A percentile compares a stretch with the other conserved stretches of the same genome.
These are phyloP conservation scores for Rhinocladiella similis DNA, from an alignment of 2,329 filamentous ascomycete genomes.

Conservation along the genomic window DNA sequence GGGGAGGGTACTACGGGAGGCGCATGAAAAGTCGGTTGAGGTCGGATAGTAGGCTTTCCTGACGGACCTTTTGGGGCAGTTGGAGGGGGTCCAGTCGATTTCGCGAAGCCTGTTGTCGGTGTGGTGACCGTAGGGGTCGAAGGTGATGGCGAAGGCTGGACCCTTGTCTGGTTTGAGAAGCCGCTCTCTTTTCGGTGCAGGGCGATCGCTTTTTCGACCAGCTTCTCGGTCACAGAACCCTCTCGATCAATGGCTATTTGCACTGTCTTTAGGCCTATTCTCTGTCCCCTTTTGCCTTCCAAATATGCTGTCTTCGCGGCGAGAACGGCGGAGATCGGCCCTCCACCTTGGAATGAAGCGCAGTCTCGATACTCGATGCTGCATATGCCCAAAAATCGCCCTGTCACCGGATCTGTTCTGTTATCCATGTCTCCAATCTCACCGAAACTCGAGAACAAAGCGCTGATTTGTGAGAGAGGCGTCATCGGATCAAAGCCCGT, in stretches of 20 bases:
- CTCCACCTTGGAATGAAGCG: constrained; percentile 51
- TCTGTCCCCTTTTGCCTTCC: constrained; percentile 72
- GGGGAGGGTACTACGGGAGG: constrained; percentile 29
- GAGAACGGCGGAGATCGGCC: constrained; percentile 67
- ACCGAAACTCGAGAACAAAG: constrained; percentile 76
- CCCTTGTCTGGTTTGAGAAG: constrained; percentile 34
- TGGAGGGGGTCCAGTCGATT: constrained; percentile 67
- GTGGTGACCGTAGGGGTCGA: constrained; percentile 25
- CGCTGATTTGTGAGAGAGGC: constrained; percentile 62
- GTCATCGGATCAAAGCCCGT: constrained; percentile 84
- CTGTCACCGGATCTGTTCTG: constrained; percentile 91
- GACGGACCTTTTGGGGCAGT: constrained; percentile 86
- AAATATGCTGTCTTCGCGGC: constrained; percentile 77
- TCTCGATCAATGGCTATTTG: constrained; percentile 88
- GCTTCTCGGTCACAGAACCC: constrained; percentile 74
- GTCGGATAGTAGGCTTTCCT: constrained; percentile 47
- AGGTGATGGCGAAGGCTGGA: constrained; percentile 21
- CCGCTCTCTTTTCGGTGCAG: constrained; percentile 59
- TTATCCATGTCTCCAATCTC: constrained; percentile 90
- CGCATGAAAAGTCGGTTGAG: constrained; percentile 27
- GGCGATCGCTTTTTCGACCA: constrained; percentile 74
- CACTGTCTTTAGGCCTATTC: constrained; percentile 75
- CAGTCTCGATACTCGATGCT: constrained; percentile 85
- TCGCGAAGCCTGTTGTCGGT: constrained; percentile 41
- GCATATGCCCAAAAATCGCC: constrained; percentile 90